Conservation (phyloP, 129 eudicot species). For the Lactuca saligna region DNA sequence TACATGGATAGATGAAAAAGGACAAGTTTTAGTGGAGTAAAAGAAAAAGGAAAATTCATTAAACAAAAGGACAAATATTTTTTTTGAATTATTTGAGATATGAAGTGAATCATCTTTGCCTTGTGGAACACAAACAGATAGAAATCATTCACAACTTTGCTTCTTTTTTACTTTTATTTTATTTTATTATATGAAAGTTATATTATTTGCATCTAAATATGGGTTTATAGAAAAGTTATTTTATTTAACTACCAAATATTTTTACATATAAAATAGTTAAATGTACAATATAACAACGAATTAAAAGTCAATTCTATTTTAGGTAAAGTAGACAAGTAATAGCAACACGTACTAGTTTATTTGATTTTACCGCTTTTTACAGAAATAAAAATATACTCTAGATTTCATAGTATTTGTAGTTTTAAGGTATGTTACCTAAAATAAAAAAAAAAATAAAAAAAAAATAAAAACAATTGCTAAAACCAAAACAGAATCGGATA, state of each 20-base stretch:
- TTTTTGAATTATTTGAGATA: slow-evolving; percentile 26
- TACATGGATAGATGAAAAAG: neutral
- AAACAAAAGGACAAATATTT: slow-evolving; percentile 7
- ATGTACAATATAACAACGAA: no score
- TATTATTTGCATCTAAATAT: neutral
- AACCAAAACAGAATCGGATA: neutral
- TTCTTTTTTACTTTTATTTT: slow-evolving; percentile 4
- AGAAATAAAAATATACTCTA: no score
- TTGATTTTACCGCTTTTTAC: no score
- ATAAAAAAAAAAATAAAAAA: no score
- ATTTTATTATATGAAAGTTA: neutral
- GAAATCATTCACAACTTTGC: slow-evolving; percentile 35
- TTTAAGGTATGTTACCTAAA: no score
- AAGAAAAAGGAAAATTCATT: slow-evolving; percentile 12
- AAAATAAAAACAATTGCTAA: neutral
- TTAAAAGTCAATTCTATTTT: no score
- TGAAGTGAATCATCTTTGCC: slow-evolving; percentile 32
- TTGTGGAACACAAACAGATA: slow-evolving; percentile 23
- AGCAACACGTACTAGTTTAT: no score
- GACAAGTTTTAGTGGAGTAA: slow-evolving; percentile 20
- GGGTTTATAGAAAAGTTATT: no score
- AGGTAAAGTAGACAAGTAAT: no score
- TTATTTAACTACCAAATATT: no score
- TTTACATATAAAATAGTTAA: no score
- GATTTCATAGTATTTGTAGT: no score